phyloP scores from a whole-genome alignment of 805 yeast species.

The Metschnikowia noctiluminum region DNA sequence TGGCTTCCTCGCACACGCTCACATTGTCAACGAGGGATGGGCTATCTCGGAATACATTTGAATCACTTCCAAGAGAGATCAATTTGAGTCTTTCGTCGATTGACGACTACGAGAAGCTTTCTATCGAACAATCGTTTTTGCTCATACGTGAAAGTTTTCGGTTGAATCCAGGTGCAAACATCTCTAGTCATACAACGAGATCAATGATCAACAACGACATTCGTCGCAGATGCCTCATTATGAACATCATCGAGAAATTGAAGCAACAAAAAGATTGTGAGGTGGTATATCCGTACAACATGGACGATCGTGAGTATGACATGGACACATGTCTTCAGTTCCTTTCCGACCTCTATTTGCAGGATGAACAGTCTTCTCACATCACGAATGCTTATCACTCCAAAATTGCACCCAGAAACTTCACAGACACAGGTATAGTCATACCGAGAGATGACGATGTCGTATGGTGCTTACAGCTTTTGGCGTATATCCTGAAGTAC shows the following conservation, averaged over 20 bases:
- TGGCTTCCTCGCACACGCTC: too few relatives aligned
- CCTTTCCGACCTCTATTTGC: constrained; percentile 37
- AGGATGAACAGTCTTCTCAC: constrained; percentile 28
- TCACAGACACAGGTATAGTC: constrained; percentile 62
- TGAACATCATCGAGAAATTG: constrained; percentile 35
- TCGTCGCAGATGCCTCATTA: constrained; percentile 34
- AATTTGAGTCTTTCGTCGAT: constrained; percentile 23
- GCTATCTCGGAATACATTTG: not conserved
- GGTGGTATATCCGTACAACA: constrained; percentile 24
- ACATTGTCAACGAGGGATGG: too few relatives aligned
- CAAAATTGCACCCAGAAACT: constrained; percentile 34
- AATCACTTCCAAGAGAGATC: not conserved
- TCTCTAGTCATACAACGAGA: constrained; percentile 3
- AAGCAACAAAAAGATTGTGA: constrained; percentile 36
- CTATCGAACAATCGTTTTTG: constrained; percentile 37
- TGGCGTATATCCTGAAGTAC: constrained; percentile 92
- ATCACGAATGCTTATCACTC: constrained; percentile 26
- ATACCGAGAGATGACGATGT: constrained; percentile 92
- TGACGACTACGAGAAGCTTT: constrained; percentile 39
- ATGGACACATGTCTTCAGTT: constrained; percentile 43
- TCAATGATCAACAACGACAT: constrained; percentile 28
- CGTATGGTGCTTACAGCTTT: constrained; percentile 84
- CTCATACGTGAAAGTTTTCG: constrained; percentile 26
- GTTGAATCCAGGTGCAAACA: constrained; percentile 4
- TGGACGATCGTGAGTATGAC: constrained; percentile 33